Evolutionary conservation across 371 early-diverging fungal species (phyloP), one percentile per base, ranked within the genome.

Genomic region (Lichtheimia ornata): DNA sequence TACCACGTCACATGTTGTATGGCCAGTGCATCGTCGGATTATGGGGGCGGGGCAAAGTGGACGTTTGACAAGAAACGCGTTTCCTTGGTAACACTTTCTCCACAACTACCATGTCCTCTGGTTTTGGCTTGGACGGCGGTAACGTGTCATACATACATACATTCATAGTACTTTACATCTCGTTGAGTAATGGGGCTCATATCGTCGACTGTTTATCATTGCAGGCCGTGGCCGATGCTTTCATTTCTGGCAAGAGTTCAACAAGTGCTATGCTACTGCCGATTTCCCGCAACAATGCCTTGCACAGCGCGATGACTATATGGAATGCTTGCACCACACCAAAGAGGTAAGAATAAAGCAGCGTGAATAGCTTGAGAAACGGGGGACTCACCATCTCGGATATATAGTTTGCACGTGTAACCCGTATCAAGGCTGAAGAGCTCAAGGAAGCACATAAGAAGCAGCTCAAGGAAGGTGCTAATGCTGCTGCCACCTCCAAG

Each of bases 211-310:
- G 22, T 47, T 45, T 27, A 41, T 11, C 25, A 5, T 18, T 17
- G 53, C 74, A 89, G 91, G 91, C 72, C 90, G 88, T 77, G 86
- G 86, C 70, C 87, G 92, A 61, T 92, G 92, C 79, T 90, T 89
- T 75, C 84, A 88, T 59, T 85, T 86, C 71, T 92, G 92, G 92
- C 91, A 91, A 72, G 92, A 92, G 73, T 90, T 90, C 73, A 82
- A 85, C 81, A 91, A 92, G 73, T 92, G 92, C 78, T 90, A 88
- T 64, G 89, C 87, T 66, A 76, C 79, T 63, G 87, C 88, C 62
- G 86, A 89, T 72, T 72, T 77, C 51, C 89, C 86, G 57, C 79
- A 84, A 54, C 88, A 91, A 67, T 92, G 92, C 72, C 70, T 83
- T 47, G 79, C 80, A 28, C 86, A 88, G 68, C 84, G 84, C 58